Evolutionary conservation across 2,329 filamentous ascomycete genomes (phyloP), one percentile per base, ranked within the genome.

Genomic region (Nakataea oryzae): DNA sequence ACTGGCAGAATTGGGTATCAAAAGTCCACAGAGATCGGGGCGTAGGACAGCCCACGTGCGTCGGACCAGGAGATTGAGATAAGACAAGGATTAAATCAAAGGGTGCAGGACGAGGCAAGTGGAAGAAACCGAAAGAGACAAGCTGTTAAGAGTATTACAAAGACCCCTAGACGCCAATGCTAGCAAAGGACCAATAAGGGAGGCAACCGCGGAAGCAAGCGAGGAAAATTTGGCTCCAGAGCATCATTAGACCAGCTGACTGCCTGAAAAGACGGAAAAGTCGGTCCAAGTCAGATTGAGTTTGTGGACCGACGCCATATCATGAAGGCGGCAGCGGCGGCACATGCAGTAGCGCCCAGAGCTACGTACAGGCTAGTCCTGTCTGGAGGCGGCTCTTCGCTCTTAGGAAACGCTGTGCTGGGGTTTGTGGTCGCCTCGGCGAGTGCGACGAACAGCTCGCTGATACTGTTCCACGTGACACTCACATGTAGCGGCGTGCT

Each of bases 371-470:
- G 79, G 65, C 89, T 88, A 65, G 92, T 91, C 68, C 90, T 85
- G 74, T 97, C 93, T 5, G 88, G 86, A 1, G 86, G 83, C 61
- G 95, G 91, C 69, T 96, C 93, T 66, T 96, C 91, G 61, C 84
- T 90, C 74, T 93, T 95, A 0, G 95, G 93, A 69, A 96, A 96
- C 0, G 89, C 93, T 0, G 86, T 89, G 68, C 87, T 92, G 0
- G 95, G 95, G 70, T 92, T 92, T 57, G 93, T 95, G 7, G 93
- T 93, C 54, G 91, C 89, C 75, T 97, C 95, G 8, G 95, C 95
- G 62, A 97, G 83, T 47, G 85, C 87, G 28, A 97, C 91, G 74
- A 97, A 99, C 47, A 97, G 83, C 74, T 99, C 95, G 66, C 89
- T 89, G 67, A 97, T 96, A 69, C 90, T 96, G 69, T 85, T 87